Evolutionary conservation across 2,329 filamentous ascomycete genomes (phyloP), one percentile per base, ranked within the genome.

Genomic region (Xylaria sp.): DNA sequence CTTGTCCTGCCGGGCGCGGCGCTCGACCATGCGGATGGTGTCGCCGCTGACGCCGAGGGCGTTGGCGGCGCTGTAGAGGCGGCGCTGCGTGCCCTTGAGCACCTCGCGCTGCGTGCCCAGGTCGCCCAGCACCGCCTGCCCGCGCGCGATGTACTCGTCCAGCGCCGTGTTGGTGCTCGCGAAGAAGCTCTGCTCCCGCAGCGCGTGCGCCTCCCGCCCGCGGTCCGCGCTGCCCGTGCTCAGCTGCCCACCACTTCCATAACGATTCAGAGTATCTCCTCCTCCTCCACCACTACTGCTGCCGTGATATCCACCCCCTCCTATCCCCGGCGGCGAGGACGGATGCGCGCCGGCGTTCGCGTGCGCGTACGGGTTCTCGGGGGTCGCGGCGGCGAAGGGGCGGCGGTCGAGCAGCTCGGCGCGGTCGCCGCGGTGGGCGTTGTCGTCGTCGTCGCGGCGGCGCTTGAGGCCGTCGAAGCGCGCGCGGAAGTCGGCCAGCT

Each of bases 11-110:
- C 86, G 89, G 46, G 94, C 92, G 59, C 94, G 81, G 63, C 94
- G 78, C 75, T 97, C 93, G 39, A 99, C 89, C 91, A 94, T 97
- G 43, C 94, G 86, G 61, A 99, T 99, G 1, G 94, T 99, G 71
- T 97, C 93, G 18, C 93, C 92, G 67, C 90, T 95, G 55, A 99
- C 84, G 0, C 94, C 94, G 44, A 99, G 76, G 19, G 94, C 97
- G 69, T 96, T 97, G 6, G 91, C 94, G 18, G 97, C 92, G 64
- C 85, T 93, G 70, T 97, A 97, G 45, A 99, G 78, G 70, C 87
- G 86, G 71, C 88, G 88, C 74, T 99, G 94, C 19, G 94, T 97
- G 47, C 88, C 90, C 78, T 99, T 99, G 60, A 99, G 80, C 77
- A 97, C 92, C 71, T 97, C 93, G 50, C 91, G 84, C 77, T 99